A percentile compares a stretch with the other conserved stretches of the same genome.
These are phyloP conservation scores for Hypoxylon fuscum DNA, from an alignment of 495 filamentous ascomycete species.

Conservation along the genomic window DNA sequence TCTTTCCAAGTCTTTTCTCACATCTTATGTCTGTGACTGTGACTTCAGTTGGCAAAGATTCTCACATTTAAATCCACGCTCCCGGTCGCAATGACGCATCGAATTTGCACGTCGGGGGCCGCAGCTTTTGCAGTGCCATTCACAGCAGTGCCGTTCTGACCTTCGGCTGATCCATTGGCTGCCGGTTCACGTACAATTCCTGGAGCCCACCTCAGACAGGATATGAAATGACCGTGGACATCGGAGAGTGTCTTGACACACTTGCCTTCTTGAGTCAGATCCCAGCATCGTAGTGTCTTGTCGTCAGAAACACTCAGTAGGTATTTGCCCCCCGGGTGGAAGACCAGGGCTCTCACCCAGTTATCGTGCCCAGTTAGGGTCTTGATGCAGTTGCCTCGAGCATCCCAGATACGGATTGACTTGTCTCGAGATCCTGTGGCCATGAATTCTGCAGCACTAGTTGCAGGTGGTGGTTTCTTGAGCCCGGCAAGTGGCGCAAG, in stretches of 20 bases:
- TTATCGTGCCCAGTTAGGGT: conserved; percentile 93
- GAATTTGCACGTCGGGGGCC: conserved; percentile 56
- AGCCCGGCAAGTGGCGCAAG: conserved; percentile 83
- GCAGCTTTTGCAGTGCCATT: conserved; percentile 60
- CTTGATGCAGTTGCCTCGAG: conserved; percentile 84
- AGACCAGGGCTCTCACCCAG: conserved; percentile 88
- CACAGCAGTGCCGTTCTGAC: conserved; percentile 59
- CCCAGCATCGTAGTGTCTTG: conserved; percentile 95
- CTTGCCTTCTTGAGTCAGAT: conserved; percentile 87
- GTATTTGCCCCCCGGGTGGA: conserved; percentile 95
- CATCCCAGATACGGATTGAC: conserved; percentile 90
- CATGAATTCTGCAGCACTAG: conserved; percentile 84
- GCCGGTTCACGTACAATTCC: conserved; percentile 67
- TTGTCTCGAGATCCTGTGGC: conserved; percentile 93
- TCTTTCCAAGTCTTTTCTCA: conserved; percentile 11
- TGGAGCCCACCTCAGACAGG: conserved; percentile 92
- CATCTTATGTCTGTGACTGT: conserved; percentile 1
- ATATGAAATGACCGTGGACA: conserved; percentile 87
- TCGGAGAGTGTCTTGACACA: conserved; percentile 85
- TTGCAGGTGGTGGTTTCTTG: conserved; percentile 78
- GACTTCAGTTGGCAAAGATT: conserved; percentile 64
- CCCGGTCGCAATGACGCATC: conserved; percentile 70
- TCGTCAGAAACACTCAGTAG: conserved; percentile 87
- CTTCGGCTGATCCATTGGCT: conserved; percentile 58
- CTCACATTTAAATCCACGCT: conserved; percentile 69